phyloP scores from a whole-genome alignment of 2,329 filamentous ascomycete species.

The Colletotrichum falcatum region DNA sequence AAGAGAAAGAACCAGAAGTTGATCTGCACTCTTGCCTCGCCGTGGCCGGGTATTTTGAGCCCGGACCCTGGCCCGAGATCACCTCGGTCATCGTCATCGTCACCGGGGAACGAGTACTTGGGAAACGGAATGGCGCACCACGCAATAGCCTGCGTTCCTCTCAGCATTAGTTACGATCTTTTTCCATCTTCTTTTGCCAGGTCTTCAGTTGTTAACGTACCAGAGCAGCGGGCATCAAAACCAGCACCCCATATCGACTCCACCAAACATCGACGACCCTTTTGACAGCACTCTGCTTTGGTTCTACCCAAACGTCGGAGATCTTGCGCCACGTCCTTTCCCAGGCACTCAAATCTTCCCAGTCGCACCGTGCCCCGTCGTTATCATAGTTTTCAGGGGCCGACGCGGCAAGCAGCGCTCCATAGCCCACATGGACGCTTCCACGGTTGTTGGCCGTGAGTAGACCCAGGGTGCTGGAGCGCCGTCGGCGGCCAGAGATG shows the following conservation, averaged over 20 bases:
- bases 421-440: constrained; percentile 69
- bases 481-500: constrained; percentile 44
- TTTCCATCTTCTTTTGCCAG: background rate
- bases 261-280: constrained; percentile 72
- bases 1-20: constrained; percentile 81
- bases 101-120: constrained; percentile 66
- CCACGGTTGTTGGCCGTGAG: constrained; percentile 52
- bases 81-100: constrained; percentile 53
- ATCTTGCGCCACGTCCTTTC: constrained; percentile 52
- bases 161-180: constrained; percentile 35
- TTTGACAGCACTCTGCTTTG: constrained; percentile 68
- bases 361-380: constrained; percentile 48
- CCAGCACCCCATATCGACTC: constrained; percentile 70
- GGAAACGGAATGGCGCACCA: constrained; percentile 77
- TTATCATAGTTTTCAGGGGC: constrained; percentile 51
- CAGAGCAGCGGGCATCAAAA: constrained; percentile 70
- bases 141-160: constrained; percentile 61
- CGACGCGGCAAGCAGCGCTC: constrained; percentile 60
- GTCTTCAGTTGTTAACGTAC: constrained; percentile 54
- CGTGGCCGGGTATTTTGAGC: constrained; percentile 69
- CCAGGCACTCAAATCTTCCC: constrained; percentile 51
- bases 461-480: constrained; percentile 49
- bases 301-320: constrained; percentile 70
- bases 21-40: constrained; percentile 71
- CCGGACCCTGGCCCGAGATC: constrained; percentile 46